phyloP scores from a whole-genome alignment of 176 grass and related monocot species.

The Raddia distichophylla region DNA sequence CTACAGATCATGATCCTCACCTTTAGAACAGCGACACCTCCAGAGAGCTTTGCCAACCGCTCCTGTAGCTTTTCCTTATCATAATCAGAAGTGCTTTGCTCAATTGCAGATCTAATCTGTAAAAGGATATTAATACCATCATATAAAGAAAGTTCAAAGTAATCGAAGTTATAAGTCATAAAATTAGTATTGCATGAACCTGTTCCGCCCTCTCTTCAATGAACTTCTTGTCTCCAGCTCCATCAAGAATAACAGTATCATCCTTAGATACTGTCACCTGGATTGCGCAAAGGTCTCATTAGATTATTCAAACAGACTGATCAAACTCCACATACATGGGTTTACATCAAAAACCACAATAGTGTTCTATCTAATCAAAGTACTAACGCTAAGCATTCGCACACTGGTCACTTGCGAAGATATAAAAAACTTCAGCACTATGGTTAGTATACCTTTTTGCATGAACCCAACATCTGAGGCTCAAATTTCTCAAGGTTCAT shows the following conservation, averaged over 20 bases:
- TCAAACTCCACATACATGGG: neutral
- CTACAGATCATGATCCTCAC: conserved; percentile 39
- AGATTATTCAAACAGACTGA: neutral
- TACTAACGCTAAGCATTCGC: neutral
- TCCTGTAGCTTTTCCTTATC: conserved; percentile 94
- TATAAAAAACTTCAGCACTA: neutral
- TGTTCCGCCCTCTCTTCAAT: conserved; percentile 92
- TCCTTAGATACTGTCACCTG: conserved; percentile 98
- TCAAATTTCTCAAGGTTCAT: conserved; percentile 97
- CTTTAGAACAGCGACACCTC: conserved; percentile 98
- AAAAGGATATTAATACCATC: conserved; percentile 24
- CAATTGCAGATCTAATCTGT: conserved; percentile 87
- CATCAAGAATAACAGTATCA: conserved; percentile 98
- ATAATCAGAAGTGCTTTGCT: conserved; percentile 89
- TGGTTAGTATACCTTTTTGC: conserved; percentile 66
- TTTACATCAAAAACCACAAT: neutral
- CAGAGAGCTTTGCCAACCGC: conserved; percentile 88
- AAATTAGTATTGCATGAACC: conserved; percentile 39
- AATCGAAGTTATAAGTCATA: neutral
- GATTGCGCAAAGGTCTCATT: neutral
- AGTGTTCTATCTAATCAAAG: neutral
- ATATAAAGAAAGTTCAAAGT: conserved; percentile 6
- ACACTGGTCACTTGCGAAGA: neutral
- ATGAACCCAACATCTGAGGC: conserved; percentile 73
- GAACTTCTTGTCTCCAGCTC: conserved; percentile 80